These are phyloP conservation scores for Neophaeococcomyces aloes DNA, from an alignment of 2,329 filamentous ascomycete species.

Conservation along the genomic window DNA sequence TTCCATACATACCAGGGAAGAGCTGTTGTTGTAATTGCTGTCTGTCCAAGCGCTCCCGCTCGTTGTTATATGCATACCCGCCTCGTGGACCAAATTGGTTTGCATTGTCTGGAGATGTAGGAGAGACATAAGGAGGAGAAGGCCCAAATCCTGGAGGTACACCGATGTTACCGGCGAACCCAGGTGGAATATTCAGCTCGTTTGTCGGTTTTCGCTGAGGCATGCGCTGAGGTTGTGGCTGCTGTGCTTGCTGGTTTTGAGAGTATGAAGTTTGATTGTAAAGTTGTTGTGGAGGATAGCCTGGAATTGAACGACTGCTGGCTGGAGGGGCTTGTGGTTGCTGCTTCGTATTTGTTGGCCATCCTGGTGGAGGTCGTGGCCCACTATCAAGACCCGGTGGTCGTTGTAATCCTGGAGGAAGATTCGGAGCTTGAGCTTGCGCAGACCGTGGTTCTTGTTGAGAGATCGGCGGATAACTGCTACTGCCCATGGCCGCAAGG, in stretches of 20 bases:
- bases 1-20: not conserved
- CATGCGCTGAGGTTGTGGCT: not conserved
- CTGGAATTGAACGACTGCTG: constrained; percentile 25
- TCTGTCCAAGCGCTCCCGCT: not conserved
- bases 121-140: constrained; percentile 2
- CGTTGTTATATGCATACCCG: not conserved
- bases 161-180: not conserved
- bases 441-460: constrained; percentile 28
- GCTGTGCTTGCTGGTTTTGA: not conserved
- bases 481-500: constrained; percentile 24
- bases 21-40: not conserved
- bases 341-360: constrained; percentile 25
- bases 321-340: constrained; percentile 27
- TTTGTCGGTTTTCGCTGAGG: constrained; percentile 6
- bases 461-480: constrained; percentile 24
- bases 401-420: constrained; percentile 29
- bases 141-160: constrained; percentile 7
- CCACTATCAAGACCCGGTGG: constrained; percentile 36
- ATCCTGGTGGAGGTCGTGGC: constrained; percentile 28
- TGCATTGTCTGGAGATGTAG: constrained; percentile 1
- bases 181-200: constrained; percentile 1
- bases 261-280: constrained; percentile 1
- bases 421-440: constrained; percentile 24
- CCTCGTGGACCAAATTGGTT: constrained; percentile 2
- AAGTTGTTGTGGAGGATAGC: not conserved